Base-by-base conservation (phyloP, 2,329 filamentous ascomycete species). In the Erysiphe pulchra region DNA sequence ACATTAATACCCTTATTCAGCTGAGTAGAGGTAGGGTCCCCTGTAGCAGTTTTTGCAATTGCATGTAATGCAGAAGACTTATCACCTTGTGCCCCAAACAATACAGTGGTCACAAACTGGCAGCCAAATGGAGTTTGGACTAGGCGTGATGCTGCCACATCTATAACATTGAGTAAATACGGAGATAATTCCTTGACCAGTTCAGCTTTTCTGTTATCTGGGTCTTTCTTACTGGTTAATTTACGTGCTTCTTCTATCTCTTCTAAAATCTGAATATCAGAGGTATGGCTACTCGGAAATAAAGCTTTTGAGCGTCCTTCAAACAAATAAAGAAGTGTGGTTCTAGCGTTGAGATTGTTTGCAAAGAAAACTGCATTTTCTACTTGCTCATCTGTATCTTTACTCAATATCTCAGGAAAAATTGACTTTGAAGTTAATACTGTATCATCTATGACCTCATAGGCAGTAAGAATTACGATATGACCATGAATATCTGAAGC, bases 381-480 rank as follows among this genome's bases (percentile, higher is more conserved):
- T 2, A 69, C 64, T 32, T 75, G 66, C 47, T 69, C 68, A 46
- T 76, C 67, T 20, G 70, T 67, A 49, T 75, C 73, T 55, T 82
- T 80, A 50, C 77, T 81, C 16, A 94, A 63, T 12, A 98, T 67
- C 61, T 95, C 87, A 0, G 82, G 70, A 61, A 93, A 84, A 51
- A 98, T 80, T 31, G 80, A 70, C 64, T 92, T 95, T 44, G 76
- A 70, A 2, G 76, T 82, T 56, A 93, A 68, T 51, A 92, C 86
- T 10, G 90, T 98, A 59, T 98, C 90, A 54, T 98, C 90, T 43
- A 93, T 76, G 43, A 93, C 77, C 55, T 95, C 90, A 58, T 86
- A 85, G 1, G 84, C 83, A 1, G 85, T 71, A 46, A 95, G 69
- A 32, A 98, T 73, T 46, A 95, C 71, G 50, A 78, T 68, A 57